phyloP scores from a whole-genome alignment of 352 stramenopile genomes.

The Globisporangium uncinulatum region DNA sequence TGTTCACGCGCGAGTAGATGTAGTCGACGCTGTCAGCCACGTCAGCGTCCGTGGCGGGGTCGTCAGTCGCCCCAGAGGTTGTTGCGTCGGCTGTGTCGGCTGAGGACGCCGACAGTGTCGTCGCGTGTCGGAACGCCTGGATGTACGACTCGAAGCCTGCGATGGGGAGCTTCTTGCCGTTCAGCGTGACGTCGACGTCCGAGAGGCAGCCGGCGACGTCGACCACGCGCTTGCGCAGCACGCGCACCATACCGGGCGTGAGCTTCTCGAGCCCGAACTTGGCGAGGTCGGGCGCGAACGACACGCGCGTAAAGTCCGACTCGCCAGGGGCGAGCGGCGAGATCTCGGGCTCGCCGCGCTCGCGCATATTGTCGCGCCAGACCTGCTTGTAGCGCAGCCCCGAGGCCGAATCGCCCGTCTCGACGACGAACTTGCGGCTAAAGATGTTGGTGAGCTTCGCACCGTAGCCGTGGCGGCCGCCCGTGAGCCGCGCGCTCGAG shows the following conservation, averaged over 20 bases:
- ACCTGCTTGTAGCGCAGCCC: conserved; percentile 87
- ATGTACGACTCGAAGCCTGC: conserved; percentile 98
- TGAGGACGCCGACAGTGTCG: conserved; percentile 17
- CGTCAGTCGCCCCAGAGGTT: not conserved
- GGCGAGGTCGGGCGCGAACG: conserved; percentile 95
- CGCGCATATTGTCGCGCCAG: conserved; percentile 97
- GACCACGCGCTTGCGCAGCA: conserved; percentile 97
- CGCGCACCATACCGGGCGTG: conserved; percentile 89
- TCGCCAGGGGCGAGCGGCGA: conserved; percentile 69
- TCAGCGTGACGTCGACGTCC: conserved; percentile 91
- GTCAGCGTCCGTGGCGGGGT: conserved; percentile 20
- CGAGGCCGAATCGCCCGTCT: conserved; percentile 92
- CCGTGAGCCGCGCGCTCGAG: conserved; percentile 95
- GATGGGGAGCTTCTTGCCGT: conserved; percentile 82
- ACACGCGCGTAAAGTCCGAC: conserved; percentile 96
- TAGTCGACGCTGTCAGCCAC: conserved; percentile 62
- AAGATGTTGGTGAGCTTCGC: conserved; percentile 99
- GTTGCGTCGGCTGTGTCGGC: not conserved
- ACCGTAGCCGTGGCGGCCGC: conserved; percentile 93
- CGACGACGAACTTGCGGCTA: conserved; percentile 97
- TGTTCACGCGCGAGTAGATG: conserved; percentile 92
- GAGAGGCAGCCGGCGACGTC: conserved; percentile 97
- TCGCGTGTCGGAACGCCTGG: conserved; percentile 77
- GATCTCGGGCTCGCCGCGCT: conserved; percentile 81
- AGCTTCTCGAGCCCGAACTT: conserved; percentile 96